These are phyloP conservation scores for Toxicodendron radicans DNA, from an alignment of 345 rosid species.

Conservation along the genomic window DNA sequence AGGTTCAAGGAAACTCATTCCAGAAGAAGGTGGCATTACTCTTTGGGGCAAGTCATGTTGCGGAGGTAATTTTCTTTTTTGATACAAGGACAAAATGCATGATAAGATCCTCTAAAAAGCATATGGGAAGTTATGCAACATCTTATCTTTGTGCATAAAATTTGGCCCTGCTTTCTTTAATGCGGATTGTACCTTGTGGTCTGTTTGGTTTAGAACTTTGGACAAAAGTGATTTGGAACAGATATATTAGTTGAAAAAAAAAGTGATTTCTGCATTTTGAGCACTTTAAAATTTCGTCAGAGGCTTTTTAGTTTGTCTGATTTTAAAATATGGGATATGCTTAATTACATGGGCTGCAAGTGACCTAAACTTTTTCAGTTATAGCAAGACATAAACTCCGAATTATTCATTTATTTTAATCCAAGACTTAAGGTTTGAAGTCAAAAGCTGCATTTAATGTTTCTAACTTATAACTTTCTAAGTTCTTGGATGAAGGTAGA, in stretches of 20 bases:
- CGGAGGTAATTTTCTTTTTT: constrained; percentile 60
- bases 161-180: background rate
- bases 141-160: background rate
- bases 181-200: background rate
- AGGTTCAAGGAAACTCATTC: constrained; percentile 96
- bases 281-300: background rate
- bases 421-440: too few species aligned
- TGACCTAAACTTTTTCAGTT: too few species aligned
- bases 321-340: background rate
- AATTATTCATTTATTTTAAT: too few species aligned
- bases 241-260: background rate
- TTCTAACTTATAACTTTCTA: too few species aligned
- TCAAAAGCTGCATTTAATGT: too few species aligned
- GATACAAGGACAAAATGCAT: background rate
- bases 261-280: constrained; percentile 1
- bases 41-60: constrained; percentile 72
- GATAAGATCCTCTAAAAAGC: background rate
- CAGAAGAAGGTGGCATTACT: constrained; percentile 89
- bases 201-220: background rate
- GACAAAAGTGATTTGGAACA: background rate
- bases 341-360: background rate
- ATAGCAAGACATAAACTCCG: too few species aligned
- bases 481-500: too few species aligned
- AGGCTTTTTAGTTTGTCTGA: background rate
- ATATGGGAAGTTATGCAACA: background rate